Conservation (phyloP, 2,329 filamentous ascomycete species). For the Lecanosticta acicola region DNA sequence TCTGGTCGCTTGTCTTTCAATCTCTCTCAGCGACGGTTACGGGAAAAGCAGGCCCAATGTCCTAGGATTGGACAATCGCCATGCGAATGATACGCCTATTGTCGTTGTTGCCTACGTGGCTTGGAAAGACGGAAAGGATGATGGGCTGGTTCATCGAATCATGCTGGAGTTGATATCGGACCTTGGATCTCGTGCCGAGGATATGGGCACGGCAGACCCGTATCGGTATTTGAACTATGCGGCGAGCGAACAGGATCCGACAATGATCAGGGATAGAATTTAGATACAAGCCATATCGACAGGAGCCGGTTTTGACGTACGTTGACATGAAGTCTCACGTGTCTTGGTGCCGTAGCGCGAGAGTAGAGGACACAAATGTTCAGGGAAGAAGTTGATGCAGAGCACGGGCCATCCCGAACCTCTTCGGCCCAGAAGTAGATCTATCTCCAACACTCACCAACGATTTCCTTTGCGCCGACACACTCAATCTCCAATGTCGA, state of each 20-base stretch:
- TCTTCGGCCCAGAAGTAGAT: too few species aligned
- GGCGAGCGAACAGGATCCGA: constrained; percentile 27
- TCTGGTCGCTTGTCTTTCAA: constrained; percentile 1
- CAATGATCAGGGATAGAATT: too few species aligned
- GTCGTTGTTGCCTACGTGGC: background rate
- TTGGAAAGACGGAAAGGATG: background rate
- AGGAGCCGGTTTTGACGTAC: too few species aligned
- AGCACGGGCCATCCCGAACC: too few species aligned
- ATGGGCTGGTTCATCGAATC: background rate
- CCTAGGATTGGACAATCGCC: background rate
- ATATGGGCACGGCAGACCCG: background rate
- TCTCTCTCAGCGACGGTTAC: background rate
- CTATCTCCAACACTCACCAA: too few species aligned
- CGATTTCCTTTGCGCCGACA: too few species aligned
- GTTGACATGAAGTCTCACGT: too few species aligned
- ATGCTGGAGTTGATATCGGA: background rate
- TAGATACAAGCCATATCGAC: too few species aligned
- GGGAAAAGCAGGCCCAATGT: background rate
- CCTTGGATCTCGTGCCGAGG: background rate
- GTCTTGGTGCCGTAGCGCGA: too few species aligned
- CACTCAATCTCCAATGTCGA: too few species aligned
- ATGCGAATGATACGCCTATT: background rate
- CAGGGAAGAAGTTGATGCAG: too few species aligned
- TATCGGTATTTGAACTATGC: constrained; percentile 30
- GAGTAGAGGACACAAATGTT: too few species aligned